phyloP scores from a whole-genome alignment of 495 filamentous ascomycete genomes.

The Bacidia rubella region DNA sequence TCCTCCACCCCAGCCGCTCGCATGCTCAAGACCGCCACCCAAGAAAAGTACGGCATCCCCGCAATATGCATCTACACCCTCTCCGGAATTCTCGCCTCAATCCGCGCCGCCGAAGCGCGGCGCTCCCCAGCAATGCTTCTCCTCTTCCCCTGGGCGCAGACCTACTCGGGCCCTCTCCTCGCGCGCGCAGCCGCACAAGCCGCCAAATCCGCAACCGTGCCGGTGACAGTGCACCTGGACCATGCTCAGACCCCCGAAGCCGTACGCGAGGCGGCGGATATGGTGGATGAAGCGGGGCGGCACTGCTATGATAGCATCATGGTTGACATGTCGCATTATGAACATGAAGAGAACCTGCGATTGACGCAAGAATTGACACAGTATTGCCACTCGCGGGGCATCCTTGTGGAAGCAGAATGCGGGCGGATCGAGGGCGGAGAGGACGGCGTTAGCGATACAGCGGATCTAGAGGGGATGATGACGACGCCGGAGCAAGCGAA shows the following conservation, averaged over 20 bases:
- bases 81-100: conserved; percentile 66
- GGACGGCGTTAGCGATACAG: conserved; percentile 68
- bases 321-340: conserved; percentile 73
- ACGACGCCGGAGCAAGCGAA: conserved; percentile 67
- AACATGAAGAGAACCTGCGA: conserved; percentile 66
- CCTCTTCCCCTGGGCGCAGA: conserved; percentile 75
- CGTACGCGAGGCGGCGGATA: conserved; percentile 50
- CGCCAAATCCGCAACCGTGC: conserved; percentile 49
- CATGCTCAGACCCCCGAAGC: conserved; percentile 64
- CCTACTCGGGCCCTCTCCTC: conserved; percentile 51
- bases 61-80: conserved; percentile 73
- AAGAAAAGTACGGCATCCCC: conserved; percentile 54
- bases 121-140: conserved; percentile 66
- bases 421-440: conserved; percentile 76
- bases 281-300: conserved; percentile 8
- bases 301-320: conserved; percentile 69
- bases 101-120: conserved; percentile 63
- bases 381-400: conserved; percentile 63
- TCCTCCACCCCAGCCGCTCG: conserved; percentile 48
- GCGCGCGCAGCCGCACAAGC: conserved; percentile 53
- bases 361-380: conserved; percentile 54
- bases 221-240: conserved; percentile 63
- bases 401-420: conserved; percentile 69
- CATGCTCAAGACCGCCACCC: conserved; percentile 54
- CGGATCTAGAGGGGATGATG: conserved; percentile 55